These are phyloP conservation scores for Buddleja alternifolia DNA, from an alignment of 257 asterid species.

Conservation along the genomic window DNA sequence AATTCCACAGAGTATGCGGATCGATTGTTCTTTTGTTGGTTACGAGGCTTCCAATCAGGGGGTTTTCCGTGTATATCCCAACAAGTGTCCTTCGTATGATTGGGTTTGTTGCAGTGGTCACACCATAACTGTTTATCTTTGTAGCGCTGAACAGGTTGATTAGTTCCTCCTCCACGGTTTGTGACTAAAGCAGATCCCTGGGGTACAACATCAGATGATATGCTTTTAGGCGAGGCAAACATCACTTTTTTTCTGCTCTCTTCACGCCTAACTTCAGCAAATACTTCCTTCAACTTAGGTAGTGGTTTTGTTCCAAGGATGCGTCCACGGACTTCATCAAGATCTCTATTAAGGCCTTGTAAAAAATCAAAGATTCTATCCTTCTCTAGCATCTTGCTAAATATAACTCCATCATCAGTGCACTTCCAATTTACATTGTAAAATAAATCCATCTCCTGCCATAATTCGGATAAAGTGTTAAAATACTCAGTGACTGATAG, in stretches of 20 bases:
- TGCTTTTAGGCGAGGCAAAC: too few species aligned
- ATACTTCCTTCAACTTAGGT: background rate
- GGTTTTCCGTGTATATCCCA: background rate
- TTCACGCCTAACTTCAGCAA: conserved; percentile 5
- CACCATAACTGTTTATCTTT: too few species aligned
- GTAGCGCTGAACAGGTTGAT: too few species aligned
- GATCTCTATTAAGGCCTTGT: conserved; percentile 4
- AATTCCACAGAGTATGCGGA: background rate
- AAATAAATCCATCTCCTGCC: conserved; percentile 15
- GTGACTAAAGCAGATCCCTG: too few species aligned
- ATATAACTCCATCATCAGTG: background rate
- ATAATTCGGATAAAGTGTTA: background rate
- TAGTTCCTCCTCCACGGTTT: too few species aligned
- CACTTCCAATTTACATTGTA: conserved; percentile 11
- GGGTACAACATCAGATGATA: too few species aligned
- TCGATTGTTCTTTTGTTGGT: background rate
- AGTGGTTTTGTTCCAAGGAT: background rate
- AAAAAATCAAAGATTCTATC: background rate
- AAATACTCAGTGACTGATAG: conserved; percentile 8
- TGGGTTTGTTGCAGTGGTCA: too few species aligned
- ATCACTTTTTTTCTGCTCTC: background rate
- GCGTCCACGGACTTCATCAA: conserved; percentile 20
- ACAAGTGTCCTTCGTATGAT: too few species aligned
- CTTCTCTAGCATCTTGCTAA: too few species aligned
- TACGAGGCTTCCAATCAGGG: background rate